These are phyloP conservation scores for Mytilinidion resinicola DNA, from an alignment of 495 filamentous ascomycete genomes.

Conservation along the genomic window DNA sequence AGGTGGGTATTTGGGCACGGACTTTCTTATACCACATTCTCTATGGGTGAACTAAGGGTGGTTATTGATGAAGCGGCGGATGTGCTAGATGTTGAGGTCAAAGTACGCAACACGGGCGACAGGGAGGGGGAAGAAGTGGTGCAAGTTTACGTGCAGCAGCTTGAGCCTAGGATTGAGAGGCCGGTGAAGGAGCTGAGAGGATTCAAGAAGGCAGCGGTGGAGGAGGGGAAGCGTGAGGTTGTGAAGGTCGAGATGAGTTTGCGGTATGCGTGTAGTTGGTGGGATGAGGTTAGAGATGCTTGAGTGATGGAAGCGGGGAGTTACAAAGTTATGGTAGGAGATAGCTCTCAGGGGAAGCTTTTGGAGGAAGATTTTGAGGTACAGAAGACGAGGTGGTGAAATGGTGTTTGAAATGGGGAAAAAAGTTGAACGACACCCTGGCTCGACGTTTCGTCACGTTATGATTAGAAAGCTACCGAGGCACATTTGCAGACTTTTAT, in stretches of 20 bases:
- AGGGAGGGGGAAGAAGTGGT: conserved; percentile 59
- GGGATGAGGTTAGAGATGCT: conserved; percentile 57
- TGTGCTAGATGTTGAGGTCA: conserved; percentile 48
- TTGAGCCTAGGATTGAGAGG: conserved; percentile 51
- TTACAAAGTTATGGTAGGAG: conserved; percentile 57
- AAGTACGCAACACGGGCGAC: conserved; percentile 48
- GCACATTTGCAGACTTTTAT: too few relatives aligned
- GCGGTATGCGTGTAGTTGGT: conserved; percentile 69
- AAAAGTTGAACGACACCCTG: too few relatives aligned
- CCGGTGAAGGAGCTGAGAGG: conserved; percentile 60
- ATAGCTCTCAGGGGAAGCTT: not conserved
- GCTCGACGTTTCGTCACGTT: too few relatives aligned
- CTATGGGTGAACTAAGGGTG: conserved; percentile 45
- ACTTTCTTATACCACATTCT: conserved; percentile 50
- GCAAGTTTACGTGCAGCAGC: conserved; percentile 55
- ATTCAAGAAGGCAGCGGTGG: conserved; percentile 56
- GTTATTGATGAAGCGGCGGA: conserved; percentile 26
- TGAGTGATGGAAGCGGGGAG: conserved; percentile 74
- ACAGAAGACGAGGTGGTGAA: not conserved
- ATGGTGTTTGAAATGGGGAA: too few relatives aligned
- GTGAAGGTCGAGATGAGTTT: conserved; percentile 48
- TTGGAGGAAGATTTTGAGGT: not conserved
- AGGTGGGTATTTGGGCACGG: conserved; percentile 77
- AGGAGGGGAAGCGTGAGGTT: conserved; percentile 49
- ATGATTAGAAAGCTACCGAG: too few relatives aligned